phyloP scores from a whole-genome alignment of 192 early-diverging fungal genomes.

The Coemansia sp. region DNA sequence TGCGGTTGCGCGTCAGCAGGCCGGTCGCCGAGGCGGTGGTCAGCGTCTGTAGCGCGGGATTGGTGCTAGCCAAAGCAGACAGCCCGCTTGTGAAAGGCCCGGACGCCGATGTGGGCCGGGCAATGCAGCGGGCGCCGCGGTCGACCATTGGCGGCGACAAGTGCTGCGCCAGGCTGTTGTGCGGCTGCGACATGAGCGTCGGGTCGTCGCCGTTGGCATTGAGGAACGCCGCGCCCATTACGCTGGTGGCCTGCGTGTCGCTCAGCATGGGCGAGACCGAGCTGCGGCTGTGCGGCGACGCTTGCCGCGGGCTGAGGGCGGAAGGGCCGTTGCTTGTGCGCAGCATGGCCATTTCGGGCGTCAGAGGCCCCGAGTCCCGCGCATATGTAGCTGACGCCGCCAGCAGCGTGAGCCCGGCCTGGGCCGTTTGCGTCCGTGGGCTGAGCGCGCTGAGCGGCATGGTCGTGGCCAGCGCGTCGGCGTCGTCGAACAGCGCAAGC shows the following conservation, averaged over 20 bases:
- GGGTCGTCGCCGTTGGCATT: slow-evolving; percentile 34
- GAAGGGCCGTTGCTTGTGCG: not conserved
- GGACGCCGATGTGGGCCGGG: not conserved
- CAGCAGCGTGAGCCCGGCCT: slow-evolving; percentile 44
- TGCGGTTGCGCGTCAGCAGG: slow-evolving; percentile 39
- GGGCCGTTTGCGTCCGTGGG: slow-evolving; percentile 49
- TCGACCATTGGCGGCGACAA: slow-evolving; percentile 39
- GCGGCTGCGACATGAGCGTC: slow-evolving; percentile 54
- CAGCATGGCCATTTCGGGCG: slow-evolving; percentile 21
- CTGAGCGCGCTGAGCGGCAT: slow-evolving; percentile 29
- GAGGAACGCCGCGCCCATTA: slow-evolving; percentile 33
- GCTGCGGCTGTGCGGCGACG: not conserved
- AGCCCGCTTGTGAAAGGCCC: not conserved
- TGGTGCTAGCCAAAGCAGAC: not conserved
- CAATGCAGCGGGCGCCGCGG: not conserved
- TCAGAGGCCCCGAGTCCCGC: slow-evolving; percentile 9
- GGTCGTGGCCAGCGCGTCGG: slow-evolving; percentile 18
- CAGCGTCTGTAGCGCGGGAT: slow-evolving; percentile 8
- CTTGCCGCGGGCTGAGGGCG: not conserved
- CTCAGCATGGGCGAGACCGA: slow-evolving; percentile 6
- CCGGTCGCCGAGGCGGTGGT: slow-evolving; percentile 17
- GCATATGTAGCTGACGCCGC: slow-evolving; percentile 49
- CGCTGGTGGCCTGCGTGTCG: slow-evolving; percentile 17
- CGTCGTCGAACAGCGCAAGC: slow-evolving; percentile 41
- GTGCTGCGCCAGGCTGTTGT: slow-evolving; percentile 45